Evolutionary conservation across 176 grass and related monocot species (phyloP).

Genomic region (Eleusine indica): DNA sequence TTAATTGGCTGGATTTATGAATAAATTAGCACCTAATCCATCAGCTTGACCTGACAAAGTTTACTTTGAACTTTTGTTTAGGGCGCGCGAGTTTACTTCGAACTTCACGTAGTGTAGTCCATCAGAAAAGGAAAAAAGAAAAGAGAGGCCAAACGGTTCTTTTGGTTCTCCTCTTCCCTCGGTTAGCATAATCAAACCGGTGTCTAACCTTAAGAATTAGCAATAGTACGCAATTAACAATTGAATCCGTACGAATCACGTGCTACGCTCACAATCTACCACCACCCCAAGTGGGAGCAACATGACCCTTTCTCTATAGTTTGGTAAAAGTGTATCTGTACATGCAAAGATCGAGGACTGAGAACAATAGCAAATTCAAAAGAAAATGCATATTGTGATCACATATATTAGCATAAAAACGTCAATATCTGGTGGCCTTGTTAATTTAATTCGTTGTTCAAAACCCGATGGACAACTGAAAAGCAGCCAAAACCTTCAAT

Average conservation of each 20-base stretch:
- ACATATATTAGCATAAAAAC: no score
- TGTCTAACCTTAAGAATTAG: not conserved
- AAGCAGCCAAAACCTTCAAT: no score
- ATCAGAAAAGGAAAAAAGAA: not conserved
- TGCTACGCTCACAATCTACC: not conserved
- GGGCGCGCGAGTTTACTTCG: not conserved
- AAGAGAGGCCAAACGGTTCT: not conserved
- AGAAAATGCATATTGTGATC: not conserved
- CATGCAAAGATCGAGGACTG: not conserved
- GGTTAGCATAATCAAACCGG: not conserved
- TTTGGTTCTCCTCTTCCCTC: not conserved
- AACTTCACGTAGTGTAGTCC: not conserved
- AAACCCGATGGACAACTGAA: no score
- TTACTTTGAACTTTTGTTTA: slow-evolving; percentile 1
- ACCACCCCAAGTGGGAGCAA: not conserved
- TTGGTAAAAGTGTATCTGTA: not conserved
- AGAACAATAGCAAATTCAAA: not conserved
- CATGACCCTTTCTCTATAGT: not conserved
- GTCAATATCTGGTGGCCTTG: no score
- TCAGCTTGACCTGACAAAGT: not conserved
- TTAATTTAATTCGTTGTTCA: no score
- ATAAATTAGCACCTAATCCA: not conserved
- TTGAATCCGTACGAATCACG: slow-evolving; percentile 13
- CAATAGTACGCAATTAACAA: not conserved
- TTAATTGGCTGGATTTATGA: not conserved